These are phyloP conservation scores for Chaetomium strumarium DNA, from an alignment of 2,329 filamentous ascomycete genomes.

Conservation along the genomic window DNA sequence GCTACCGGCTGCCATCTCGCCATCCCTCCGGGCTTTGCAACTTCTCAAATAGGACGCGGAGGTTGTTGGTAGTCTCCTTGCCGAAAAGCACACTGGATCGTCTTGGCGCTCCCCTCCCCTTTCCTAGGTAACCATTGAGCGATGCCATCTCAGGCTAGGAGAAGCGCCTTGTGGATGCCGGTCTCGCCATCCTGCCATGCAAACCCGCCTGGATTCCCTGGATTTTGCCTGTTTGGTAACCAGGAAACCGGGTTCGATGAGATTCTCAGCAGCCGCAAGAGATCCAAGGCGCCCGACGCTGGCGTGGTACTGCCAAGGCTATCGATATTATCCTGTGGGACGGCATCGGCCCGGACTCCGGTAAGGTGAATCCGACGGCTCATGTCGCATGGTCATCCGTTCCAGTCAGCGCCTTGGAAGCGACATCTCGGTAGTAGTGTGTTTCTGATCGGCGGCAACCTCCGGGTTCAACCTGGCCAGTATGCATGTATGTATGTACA, in stretches of 20 bases:
- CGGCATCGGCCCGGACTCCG: constrained; percentile 11
- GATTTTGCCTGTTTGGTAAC: not conserved
- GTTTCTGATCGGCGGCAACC: not conserved
- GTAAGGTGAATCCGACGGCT: constrained; percentile 6
- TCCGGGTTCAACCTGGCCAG: not conserved
- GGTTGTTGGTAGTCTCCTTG: constrained; percentile 11
- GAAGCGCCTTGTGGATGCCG: not conserved
- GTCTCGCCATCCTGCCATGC: constrained; percentile 4
- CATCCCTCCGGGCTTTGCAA: constrained; percentile 5
- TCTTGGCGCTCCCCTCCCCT: constrained; percentile 14
- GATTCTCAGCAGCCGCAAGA: not conserved
- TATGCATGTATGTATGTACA: no score
- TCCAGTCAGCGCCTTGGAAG: not conserved
- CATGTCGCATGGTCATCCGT: constrained; percentile 1
- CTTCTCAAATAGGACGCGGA: constrained; percentile 17
- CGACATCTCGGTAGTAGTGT: not conserved
- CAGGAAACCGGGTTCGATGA: constrained; percentile 2
- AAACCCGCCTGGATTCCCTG: not conserved
- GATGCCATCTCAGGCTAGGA: not conserved
- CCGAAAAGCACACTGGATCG: constrained; percentile 10
- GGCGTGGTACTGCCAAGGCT: not conserved
- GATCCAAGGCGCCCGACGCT: not conserved
- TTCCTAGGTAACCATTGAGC: constrained; percentile 1
- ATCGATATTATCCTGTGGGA: not conserved
- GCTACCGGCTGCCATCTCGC: not conserved